Conservation (phyloP, 768 basidiomycete genomes). For the Mycena galopus region DNA sequence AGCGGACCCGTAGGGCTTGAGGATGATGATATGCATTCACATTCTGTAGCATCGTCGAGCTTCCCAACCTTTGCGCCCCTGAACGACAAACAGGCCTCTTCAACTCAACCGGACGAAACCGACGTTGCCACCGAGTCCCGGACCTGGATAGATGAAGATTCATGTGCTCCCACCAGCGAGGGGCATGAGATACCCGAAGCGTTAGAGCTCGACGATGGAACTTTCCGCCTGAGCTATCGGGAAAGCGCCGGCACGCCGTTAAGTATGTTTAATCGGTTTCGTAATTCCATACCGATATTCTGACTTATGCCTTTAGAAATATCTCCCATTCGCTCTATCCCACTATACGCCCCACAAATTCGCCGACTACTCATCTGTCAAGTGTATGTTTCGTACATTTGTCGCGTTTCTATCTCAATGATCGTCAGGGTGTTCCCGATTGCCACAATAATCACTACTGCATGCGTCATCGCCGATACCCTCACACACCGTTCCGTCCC, state of each 20-base stretch:
- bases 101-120: not conserved
- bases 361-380: conserved; percentile 3
- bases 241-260: conserved; percentile 8
- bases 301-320: not conserved
- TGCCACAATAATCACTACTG: not conserved
- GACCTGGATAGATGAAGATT: conserved; percentile 17
- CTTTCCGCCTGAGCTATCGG: conserved; percentile 21
- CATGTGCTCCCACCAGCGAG: conserved; percentile 10
- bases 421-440: not conserved
- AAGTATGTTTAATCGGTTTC: conserved; percentile 1
- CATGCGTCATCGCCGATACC: not conserved
- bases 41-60: conserved; percentile 17
- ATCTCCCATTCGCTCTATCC: conserved; percentile 13
- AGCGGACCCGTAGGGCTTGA: not conserved
- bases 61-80: conserved; percentile 31
- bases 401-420: not conserved
- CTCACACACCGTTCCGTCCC: not conserved
- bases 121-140: not conserved
- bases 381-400: not conserved
- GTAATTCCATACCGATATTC: not conserved
- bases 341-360: not conserved
- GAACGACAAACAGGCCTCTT: not conserved
- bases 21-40: not conserved
- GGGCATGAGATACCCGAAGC: conserved; percentile 15
- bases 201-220: conserved; percentile 22